These are phyloP conservation scores for Alternaria dauci DNA, from an alignment of 2,329 filamentous ascomycete species.

Conservation along the genomic window DNA sequence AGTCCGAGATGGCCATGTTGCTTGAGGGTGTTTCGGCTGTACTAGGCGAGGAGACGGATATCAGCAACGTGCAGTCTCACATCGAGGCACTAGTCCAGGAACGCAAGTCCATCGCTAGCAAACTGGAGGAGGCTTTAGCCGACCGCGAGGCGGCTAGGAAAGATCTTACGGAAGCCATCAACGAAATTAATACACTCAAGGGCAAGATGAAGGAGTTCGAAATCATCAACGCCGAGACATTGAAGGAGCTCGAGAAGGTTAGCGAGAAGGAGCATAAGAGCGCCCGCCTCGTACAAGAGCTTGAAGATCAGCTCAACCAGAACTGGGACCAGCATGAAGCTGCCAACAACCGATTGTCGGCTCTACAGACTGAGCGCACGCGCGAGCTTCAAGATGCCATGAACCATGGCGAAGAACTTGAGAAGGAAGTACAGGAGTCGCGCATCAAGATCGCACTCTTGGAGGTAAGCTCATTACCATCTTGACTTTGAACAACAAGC, in stretches of 20 bases:
- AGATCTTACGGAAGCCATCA: conserved; percentile 54
- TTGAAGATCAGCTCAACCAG: conserved; percentile 93
- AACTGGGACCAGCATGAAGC: conserved; percentile 94
- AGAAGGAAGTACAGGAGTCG: conserved; percentile 77
- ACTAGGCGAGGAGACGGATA: conserved; percentile 69
- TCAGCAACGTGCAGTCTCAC: conserved; percentile 52
- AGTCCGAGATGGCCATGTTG: conserved; percentile 66
- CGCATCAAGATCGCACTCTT: conserved; percentile 76
- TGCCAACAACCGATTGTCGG: conserved; percentile 84
- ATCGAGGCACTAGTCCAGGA: conserved; percentile 56
- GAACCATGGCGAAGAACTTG: conserved; percentile 55
- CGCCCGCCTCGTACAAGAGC: conserved; percentile 88
- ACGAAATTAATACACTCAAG: conserved; percentile 53
- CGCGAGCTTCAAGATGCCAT: conserved; percentile 53
- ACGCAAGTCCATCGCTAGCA: conserved; percentile 54
- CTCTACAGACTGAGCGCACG: conserved; percentile 60
- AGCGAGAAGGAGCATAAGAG: conserved; percentile 84
- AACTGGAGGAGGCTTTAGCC: conserved; percentile 54
- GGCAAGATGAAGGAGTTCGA: conserved; percentile 57
- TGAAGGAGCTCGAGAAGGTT: conserved; percentile 66
- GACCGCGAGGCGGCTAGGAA: conserved; percentile 54
- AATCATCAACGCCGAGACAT: conserved; percentile 61
- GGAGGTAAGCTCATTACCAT: conserved; percentile 66
- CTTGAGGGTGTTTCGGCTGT: conserved; percentile 69
- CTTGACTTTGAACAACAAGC: neutral